These are phyloP conservation scores for Mrakiaceae sp. DNA, from an alignment of 1,284 basidiomycete species.

Conservation along the genomic window DNA sequence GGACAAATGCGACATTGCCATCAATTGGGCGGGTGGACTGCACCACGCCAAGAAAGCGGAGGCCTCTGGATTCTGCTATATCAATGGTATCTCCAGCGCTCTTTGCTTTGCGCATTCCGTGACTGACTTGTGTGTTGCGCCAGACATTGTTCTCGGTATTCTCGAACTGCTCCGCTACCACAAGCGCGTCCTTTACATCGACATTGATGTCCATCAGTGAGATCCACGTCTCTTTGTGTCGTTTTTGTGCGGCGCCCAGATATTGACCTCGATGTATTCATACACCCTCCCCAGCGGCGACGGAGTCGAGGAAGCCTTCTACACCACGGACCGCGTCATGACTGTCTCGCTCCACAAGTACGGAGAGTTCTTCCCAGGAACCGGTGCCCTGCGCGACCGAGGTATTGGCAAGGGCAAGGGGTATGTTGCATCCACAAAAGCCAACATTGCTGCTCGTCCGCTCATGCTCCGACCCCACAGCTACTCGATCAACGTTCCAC, in stretches of 20 bases:
- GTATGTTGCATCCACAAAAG: constrained; percentile 16
- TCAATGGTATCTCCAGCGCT: constrained; percentile 58
- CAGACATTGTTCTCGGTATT: constrained; percentile 94
- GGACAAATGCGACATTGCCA: constrained; percentile 96
- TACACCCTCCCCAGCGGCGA: constrained; percentile 47
- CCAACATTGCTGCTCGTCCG: neutral
- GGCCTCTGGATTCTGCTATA: constrained; percentile 96
- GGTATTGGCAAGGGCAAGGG: constrained; percentile 87
- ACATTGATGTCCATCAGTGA: constrained; percentile 90
- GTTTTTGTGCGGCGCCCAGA: no score
- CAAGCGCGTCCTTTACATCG: constrained; percentile 89
- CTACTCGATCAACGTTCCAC: constrained; percentile 87
- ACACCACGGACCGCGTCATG: constrained; percentile 98
- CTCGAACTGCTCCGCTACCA: constrained; percentile 91
- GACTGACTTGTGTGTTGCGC: neutral
- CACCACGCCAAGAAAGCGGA: constrained; percentile 99
- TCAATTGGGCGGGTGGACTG: constrained; percentile 97
- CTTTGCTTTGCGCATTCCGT: neutral
- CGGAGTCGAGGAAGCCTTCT: constrained; percentile 98
- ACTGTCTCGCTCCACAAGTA: constrained; percentile 98
- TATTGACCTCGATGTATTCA: no score
- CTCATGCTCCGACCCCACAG: constrained; percentile 13
- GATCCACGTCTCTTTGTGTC: no score
- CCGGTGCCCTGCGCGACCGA: constrained; percentile 86
- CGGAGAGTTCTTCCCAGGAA: constrained; percentile 98